Evolutionary conservation across 176 grass and related monocot genomes (phyloP).

Genomic region (Thalia dealbata): DNA sequence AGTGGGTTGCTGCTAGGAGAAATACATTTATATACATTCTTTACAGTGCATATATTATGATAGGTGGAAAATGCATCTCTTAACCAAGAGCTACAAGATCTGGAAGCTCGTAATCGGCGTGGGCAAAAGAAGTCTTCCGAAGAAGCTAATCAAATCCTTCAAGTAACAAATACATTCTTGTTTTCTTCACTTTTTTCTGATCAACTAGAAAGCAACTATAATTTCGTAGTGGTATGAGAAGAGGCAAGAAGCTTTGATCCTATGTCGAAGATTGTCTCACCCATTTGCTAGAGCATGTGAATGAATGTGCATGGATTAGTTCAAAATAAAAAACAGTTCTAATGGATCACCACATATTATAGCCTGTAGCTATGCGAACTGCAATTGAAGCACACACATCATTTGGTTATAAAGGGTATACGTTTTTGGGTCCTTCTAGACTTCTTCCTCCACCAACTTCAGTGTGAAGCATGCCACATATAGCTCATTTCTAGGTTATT

Average conservation of each 20-base stretch:
- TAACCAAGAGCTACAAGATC: constrained; percentile 88
- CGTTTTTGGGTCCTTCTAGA: neutral
- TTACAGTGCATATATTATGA: constrained; percentile 22
- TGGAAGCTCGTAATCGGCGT: constrained; percentile 75
- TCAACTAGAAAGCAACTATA: neutral
- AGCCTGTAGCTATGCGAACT: neutral
- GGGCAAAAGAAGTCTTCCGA: constrained; percentile 87
- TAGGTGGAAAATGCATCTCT: constrained; percentile 84
- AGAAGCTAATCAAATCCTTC: constrained; percentile 93
- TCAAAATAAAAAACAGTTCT: neutral
- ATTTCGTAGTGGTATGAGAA: neutral
- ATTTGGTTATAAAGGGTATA: neutral
- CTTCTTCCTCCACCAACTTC: neutral
- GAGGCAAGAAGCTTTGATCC: neutral
- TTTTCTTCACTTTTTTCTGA: constrained; percentile 18
- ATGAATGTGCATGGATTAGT: neutral
- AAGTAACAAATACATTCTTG: constrained; percentile 38
- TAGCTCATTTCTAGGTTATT: neutral
- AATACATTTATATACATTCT: constrained; percentile 11
- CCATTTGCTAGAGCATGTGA: neutral
- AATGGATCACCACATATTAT: neutral
- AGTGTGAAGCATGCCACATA: neutral
- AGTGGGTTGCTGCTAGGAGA: constrained; percentile 9
- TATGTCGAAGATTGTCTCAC: neutral
- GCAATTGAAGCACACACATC: neutral